Evolutionary conservation across 2,329 filamentous ascomycete species (phyloP).

Genomic region (Aureobasidium pullulans): DNA sequence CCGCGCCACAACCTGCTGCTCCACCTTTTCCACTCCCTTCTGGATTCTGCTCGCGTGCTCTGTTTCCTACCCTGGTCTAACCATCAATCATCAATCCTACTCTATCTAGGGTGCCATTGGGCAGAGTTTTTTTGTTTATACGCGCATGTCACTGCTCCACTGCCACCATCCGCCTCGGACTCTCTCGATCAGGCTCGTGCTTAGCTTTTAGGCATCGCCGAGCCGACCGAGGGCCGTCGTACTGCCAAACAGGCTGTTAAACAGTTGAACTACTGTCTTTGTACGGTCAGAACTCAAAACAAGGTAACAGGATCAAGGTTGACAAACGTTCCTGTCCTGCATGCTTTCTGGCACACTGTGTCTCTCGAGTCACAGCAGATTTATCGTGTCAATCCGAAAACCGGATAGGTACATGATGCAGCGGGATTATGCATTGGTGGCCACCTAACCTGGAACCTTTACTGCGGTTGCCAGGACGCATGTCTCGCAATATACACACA

Average conservation of each 20-base stretch:
- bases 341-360: not conserved
- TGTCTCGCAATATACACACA: not conserved
- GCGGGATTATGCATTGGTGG: not conserved
- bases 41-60: not conserved
- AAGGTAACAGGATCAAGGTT: not conserved
- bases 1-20: not conserved
- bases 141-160: not conserved
- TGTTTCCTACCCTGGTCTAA: not conserved
- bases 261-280: not conserved
- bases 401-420: not conserved
- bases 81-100: not conserved
- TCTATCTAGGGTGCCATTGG: not conserved
- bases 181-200: not conserved
- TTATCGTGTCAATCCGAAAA: not conserved
- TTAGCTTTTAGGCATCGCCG: not conserved
- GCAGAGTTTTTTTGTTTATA: not conserved
- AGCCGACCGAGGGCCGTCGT: not conserved
- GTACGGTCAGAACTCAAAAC: not conserved
- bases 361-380: not conserved
- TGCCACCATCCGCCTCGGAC: not conserved
- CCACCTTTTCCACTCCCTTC: not conserved
- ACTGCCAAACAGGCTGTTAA: not conserved
- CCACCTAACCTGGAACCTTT: not conserved
- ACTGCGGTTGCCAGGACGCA: not conserved
- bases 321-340: not conserved